Evolutionary conservation across 2,329 filamentous ascomycete genomes (phyloP).

Genomic region (Hymenoscyphus linearis): DNA sequence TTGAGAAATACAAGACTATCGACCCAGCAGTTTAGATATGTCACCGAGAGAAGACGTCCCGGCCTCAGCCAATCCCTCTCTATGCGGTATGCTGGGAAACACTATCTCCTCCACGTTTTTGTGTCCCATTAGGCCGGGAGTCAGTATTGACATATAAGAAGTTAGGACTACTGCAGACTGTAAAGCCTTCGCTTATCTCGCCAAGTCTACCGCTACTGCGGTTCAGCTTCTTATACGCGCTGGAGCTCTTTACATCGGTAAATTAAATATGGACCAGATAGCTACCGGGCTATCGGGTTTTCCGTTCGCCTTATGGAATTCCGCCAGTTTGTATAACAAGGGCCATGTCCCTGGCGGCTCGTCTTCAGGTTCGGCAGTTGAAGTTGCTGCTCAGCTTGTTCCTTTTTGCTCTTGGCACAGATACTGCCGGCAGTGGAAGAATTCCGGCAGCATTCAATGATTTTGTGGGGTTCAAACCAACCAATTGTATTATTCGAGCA

Average conservation of each 20-base stretch:
- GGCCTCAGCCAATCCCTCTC: constrained; percentile 37
- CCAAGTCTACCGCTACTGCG: constrained; percentile 41
- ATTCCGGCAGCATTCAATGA: constrained; percentile 46
- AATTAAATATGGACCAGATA: constrained; percentile 55
- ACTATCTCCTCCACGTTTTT: constrained; percentile 49
- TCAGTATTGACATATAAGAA: constrained; percentile 48
- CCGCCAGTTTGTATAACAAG: constrained; percentile 45
- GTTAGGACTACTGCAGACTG: constrained; percentile 48
- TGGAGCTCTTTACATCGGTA: constrained; percentile 52
- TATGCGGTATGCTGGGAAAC: constrained; percentile 36
- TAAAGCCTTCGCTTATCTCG: constrained; percentile 42
- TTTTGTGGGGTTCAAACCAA: constrained; percentile 44
- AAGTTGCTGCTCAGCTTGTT: constrained; percentile 45
- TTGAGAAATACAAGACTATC: constrained; percentile 42
- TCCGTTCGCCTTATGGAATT: constrained; percentile 51
- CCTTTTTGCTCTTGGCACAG: constrained; percentile 50
- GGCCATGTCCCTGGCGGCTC: constrained; percentile 50
- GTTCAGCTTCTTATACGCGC: constrained; percentile 43
- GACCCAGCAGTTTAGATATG: constrained; percentile 49
- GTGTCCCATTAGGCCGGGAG: constrained; percentile 53
- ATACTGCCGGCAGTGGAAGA: constrained; percentile 47
- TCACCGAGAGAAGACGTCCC: constrained; percentile 37
- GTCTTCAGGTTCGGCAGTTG: constrained; percentile 48
- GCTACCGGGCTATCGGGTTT: constrained; percentile 56
- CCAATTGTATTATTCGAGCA: constrained; percentile 44